Evolutionary conservation across 306 rosid species (phyloP), one percentile per base, ranked within the genome.

Genomic region (Fragaria vesca): DNA sequence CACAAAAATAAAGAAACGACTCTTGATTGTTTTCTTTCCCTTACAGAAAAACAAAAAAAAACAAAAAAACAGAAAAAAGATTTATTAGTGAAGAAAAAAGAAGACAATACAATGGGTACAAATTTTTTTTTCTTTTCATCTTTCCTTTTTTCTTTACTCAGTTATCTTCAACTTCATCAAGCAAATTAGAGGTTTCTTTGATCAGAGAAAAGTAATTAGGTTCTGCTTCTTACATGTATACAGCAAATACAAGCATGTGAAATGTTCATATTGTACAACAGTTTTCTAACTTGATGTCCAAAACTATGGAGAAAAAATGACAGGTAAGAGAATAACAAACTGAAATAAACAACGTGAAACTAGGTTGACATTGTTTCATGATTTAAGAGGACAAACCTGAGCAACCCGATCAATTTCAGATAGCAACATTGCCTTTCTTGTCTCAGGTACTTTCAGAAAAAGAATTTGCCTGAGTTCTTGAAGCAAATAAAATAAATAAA

Each of bases 331-430:
- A 13, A 21, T 10, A 3, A 38, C 30, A 24, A 77, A 55, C 18
- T 68, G 20, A 38, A 66, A 73, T 28, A 63, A 72, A n/a, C 47
- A 50, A 10, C 38, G 45, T 4, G 58, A 11, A 70, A 28, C 60
- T 30, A 21, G n/a, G 67, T 48, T 58, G 36, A 70, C 32, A 61
- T 28, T 67, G 16, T 73, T 34, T 6, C 21, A 12, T 17, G 32
- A 26, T 2, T 30, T 67, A 36, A 66, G 57, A 67, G 69, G 38
- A 85, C 47, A 81, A 81, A 94, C 98, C 97, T 87, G 97, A 61
- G 98, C 94, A 13, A 96, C 97, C 75, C 97, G 93, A 86, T 91
- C 98, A 82, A 93, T 88, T 91, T 96, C 99, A 24, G 89, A 87
- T 60, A 90, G 84, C 88, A 96, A 79, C 71, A 96, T 55, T 76